These are phyloP conservation scores for Basipetospora sp. DNA, from an alignment of 2,329 filamentous ascomycete genomes.

Conservation along the genomic window DNA sequence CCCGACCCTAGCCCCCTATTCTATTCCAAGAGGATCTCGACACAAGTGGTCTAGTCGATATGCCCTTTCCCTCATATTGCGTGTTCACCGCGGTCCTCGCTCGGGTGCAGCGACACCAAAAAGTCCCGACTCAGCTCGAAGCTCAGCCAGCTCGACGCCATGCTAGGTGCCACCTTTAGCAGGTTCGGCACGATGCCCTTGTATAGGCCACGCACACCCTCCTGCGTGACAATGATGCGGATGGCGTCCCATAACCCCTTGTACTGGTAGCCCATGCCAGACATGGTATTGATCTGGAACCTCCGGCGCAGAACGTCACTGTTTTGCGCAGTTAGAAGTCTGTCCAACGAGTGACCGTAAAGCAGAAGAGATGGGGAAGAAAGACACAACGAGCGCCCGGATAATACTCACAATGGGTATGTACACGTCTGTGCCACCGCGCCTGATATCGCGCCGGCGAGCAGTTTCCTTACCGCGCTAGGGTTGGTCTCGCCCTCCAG, in stretches of 20 bases:
- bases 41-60: too few relatives aligned
- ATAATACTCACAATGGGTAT: constrained; percentile 71
- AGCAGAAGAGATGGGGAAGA: neutral
- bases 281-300: constrained; percentile 99
- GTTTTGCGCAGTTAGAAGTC: neutral
- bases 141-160: constrained; percentile 96
- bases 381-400: neutral
- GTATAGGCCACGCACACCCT: constrained; percentile 76
- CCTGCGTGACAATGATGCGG: constrained; percentile 63
- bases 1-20: too few relatives aligned
- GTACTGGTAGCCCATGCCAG: constrained; percentile 93
- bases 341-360: too few relatives aligned
- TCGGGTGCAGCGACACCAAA: constrained; percentile 47
- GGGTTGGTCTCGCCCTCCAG: constrained; percentile 79
- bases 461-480: constrained; percentile 61
- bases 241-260: constrained; percentile 75
- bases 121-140: constrained; percentile 90
- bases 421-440: constrained; percentile 94
- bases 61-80: neutral
- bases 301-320: constrained; percentile 83
- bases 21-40: too few relatives aligned
- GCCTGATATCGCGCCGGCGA: constrained; percentile 85
- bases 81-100: constrained; percentile 14
- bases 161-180: constrained; percentile 91
- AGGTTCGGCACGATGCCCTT: constrained; percentile 93